These are phyloP conservation scores for Hypoxylon sp. DNA, from an alignment of 2,329 filamentous ascomycete species.

Conservation along the genomic window DNA sequence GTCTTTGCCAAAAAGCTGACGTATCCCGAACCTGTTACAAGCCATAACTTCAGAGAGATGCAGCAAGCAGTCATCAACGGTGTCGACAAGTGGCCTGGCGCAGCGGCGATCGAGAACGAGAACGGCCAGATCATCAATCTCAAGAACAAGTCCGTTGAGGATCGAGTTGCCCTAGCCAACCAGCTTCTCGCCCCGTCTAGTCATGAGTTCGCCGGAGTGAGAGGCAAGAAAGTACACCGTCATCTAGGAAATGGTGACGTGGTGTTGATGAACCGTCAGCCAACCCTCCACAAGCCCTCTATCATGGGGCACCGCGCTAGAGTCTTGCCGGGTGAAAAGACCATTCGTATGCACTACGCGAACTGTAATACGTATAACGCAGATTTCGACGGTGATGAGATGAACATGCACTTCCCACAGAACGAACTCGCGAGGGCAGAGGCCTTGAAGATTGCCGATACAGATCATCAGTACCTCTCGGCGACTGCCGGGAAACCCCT, in stretches of 20 bases:
- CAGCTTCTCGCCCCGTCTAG: constrained; percentile 87
- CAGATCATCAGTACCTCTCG: constrained; percentile 95
- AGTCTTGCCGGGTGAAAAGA: constrained; percentile 92
- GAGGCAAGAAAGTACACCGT: constrained; percentile 95
- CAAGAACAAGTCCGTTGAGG: constrained; percentile 85
- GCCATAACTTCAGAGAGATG: constrained; percentile 95
- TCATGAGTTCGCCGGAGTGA: constrained; percentile 74
- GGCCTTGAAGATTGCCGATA: constrained; percentile 91
- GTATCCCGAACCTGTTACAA: constrained; percentile 96
- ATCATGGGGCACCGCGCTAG: constrained; percentile 98
- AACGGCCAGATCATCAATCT: constrained; percentile 90
- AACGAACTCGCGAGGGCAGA: constrained; percentile 94
- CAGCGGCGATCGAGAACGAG: constrained; percentile 93
- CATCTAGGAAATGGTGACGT: constrained; percentile 97
- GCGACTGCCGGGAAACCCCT: constrained; percentile 93
- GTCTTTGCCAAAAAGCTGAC: constrained; percentile 97
- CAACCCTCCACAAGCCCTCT: constrained; percentile 96
- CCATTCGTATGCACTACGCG: constrained; percentile 98
- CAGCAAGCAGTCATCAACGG: constrained; percentile 97
- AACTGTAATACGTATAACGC: constrained; percentile 99
- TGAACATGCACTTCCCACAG: constrained; percentile 99
- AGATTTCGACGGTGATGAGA: constrained; percentile 98
- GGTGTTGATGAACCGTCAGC: constrained; percentile 98
- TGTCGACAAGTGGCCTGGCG: constrained; percentile 91
- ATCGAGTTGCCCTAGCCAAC: constrained; percentile 88